A percentile compares a stretch with the other conserved stretches of the same genome.
These are phyloP conservation scores for Candida rishiriensis DNA, from an alignment of 805 yeast genomes.

Conservation along the genomic window DNA sequence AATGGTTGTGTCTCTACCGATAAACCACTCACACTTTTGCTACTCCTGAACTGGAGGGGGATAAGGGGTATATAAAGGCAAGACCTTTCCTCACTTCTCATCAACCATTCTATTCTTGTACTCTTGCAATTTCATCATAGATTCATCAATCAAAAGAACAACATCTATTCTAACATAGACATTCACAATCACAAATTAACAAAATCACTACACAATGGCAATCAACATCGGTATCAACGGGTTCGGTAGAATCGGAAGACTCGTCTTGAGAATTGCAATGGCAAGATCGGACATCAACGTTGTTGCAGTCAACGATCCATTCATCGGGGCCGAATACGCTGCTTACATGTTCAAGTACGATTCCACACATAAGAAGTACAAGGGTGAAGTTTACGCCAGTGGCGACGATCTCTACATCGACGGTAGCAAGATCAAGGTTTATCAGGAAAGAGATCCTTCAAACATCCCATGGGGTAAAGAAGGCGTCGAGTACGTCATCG, in stretches of 20 bases:
- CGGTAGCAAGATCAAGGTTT: constrained; percentile 62
- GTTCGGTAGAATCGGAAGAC: constrained; percentile 92
- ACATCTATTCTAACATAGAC: too few species aligned
- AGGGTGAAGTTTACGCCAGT: constrained; percentile 62
- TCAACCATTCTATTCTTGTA: too few species aligned
- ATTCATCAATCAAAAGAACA: too few species aligned
- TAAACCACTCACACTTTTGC: too few species aligned
- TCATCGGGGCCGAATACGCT: constrained; percentile 85
- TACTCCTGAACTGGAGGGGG: too few species aligned
- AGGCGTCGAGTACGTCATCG: constrained; percentile 83
- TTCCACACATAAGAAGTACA: constrained; percentile 84
- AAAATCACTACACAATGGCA: constrained; percentile 35
- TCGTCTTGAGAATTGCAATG: constrained; percentile 80
- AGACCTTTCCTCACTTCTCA: too few species aligned
- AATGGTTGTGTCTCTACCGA: too few species aligned
- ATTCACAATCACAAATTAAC: not conserved
- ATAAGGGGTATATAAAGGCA: too few species aligned
- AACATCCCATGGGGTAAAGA: constrained; percentile 81
- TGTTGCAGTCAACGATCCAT: constrained; percentile 89
- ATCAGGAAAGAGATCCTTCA: constrained; percentile 82
- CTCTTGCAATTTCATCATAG: too few species aligned
- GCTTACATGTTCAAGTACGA: constrained; percentile 95
- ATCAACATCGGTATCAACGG: constrained; percentile 87
- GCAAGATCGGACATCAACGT: constrained; percentile 70
- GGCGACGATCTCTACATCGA: constrained; percentile 61